Percentiles rank a stretch among this genome's conserved stretches.
Evolutionary conservation across 495 filamentous ascomycete species (phyloP).

Genomic region (Echria macrotheca): DNA sequence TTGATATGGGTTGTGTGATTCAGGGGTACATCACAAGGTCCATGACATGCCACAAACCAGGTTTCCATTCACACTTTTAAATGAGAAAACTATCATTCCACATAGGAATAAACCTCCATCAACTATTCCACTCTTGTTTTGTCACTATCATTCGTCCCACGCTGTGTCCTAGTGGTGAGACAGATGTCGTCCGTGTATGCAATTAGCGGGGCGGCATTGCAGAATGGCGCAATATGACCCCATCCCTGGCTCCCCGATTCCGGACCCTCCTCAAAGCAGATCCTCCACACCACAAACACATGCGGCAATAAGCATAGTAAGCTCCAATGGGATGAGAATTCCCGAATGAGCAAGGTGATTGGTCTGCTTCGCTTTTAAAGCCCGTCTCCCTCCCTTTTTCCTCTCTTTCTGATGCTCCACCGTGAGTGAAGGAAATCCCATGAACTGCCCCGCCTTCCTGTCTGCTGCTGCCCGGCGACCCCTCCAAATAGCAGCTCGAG

Average conservation of each 20-base stretch:
- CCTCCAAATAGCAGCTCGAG: no score
- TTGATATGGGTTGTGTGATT: no score
- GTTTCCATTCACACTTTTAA: no score
- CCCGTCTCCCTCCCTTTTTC: not conserved
- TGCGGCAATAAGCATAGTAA: not conserved
- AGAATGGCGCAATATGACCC: not conserved
- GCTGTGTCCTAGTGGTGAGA: not conserved
- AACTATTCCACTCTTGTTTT: not conserved
- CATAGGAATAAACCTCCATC: not conserved
- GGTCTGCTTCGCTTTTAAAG: not conserved
- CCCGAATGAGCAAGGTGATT: not conserved
- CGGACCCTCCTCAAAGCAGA: not conserved
- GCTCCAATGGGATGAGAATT: not conserved
- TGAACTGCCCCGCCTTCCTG: not conserved
- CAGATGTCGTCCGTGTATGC: not conserved
- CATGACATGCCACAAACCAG: no score
- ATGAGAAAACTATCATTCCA: no score
- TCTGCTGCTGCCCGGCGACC: slow-evolving; percentile 1
- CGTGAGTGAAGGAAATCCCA: not conserved
- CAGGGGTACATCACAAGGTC: no score
- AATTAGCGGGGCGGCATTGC: not conserved
- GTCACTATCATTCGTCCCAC: no score
- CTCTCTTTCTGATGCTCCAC: not conserved
- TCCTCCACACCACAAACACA: not conserved
- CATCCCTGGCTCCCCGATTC: slow-evolving; percentile 3